These are phyloP conservation scores for Parascedosporium putredinis DNA, from an alignment of 2,329 filamentous ascomycete genomes.

Conservation along the genomic window DNA sequence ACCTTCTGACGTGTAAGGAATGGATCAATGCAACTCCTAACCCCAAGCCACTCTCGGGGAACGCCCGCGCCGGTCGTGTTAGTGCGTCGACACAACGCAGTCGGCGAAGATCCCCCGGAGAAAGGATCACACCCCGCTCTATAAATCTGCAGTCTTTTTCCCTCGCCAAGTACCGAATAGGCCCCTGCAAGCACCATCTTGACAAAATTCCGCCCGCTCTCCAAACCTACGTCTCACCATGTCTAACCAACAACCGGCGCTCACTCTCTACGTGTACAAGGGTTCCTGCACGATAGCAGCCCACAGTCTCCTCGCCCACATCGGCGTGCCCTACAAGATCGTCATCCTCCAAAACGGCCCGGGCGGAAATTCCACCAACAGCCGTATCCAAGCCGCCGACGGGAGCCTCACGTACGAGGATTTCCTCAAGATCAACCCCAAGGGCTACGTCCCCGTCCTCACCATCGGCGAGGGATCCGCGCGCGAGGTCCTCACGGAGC, in stretches of 20 bases:
- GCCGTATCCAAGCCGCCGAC: slow-evolving; percentile 16
- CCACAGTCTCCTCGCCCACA: slow-evolving; percentile 20
- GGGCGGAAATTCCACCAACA: slow-evolving; percentile 7
- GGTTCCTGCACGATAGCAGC: slow-evolving; percentile 21
- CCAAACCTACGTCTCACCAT: not conserved
- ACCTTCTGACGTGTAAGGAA: too few species aligned
- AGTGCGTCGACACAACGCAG: too few species aligned
- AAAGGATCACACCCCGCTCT: too few species aligned
- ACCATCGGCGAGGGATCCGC: slow-evolving; percentile 12
- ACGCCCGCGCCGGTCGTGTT: too few species aligned
- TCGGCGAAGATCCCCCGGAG: too few species aligned
- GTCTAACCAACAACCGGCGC: not conserved
- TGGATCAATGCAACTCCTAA: too few species aligned
- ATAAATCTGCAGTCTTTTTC: too few species aligned
- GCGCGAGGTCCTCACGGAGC: slow-evolving; percentile 21
- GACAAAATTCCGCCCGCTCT: not conserved
- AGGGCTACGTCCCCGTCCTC: slow-evolving; percentile 22
- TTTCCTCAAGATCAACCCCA: slow-evolving; percentile 20
- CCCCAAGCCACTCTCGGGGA: too few species aligned
- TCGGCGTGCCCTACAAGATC: slow-evolving; percentile 16
- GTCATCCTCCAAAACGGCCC: slow-evolving; percentile 14
- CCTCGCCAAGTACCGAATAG: too few species aligned
- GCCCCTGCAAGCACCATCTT: too few species aligned
- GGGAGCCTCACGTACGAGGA: slow-evolving; percentile 19
- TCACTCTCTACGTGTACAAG: slow-evolving; percentile 20